phyloP scores from a whole-genome alignment of 768 basidiomycete genomes.

The Lactarius trivialis region DNA sequence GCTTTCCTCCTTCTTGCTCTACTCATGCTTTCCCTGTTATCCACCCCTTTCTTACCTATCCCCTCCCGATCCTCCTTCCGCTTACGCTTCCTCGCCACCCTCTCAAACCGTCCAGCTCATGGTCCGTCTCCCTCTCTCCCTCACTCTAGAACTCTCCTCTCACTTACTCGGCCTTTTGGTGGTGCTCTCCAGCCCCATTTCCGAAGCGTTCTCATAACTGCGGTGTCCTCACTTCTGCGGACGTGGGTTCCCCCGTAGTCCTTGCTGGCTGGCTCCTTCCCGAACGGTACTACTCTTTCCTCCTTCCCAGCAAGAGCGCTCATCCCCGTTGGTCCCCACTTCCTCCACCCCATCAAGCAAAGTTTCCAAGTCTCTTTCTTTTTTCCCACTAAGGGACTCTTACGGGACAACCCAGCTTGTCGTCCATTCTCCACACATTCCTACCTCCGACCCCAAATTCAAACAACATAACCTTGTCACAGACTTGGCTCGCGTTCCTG shows the following conservation, averaged over 20 bases:
- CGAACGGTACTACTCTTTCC: constrained; percentile 55
- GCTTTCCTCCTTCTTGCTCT: not conserved
- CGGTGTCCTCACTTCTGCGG: constrained; percentile 21
- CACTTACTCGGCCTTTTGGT: constrained; percentile 14
- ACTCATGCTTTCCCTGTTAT: not conserved
- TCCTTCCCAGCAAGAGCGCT: not conserved
- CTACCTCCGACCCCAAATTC: constrained; percentile 12
- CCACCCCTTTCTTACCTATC: not conserved
- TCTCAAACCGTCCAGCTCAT: not conserved
- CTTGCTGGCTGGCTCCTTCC: constrained; percentile 79
- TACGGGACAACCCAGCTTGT: constrained; percentile 76
- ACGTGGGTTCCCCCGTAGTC: constrained; percentile 40
- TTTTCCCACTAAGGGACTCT: constrained; percentile 81
- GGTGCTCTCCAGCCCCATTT: constrained; percentile 24
- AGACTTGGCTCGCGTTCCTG: constrained; percentile 53
- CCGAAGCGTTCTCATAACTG: constrained; percentile 27
- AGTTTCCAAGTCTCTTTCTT: constrained; percentile 62
- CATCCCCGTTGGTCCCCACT: constrained; percentile 25
- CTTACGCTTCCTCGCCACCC: not conserved
- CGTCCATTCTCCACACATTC: constrained; percentile 34
- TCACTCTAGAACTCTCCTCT: not conserved
- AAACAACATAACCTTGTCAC: constrained; percentile 29
- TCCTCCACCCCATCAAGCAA: constrained; percentile 44
- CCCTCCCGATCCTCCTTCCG: not conserved
- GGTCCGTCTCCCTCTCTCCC: not conserved